Evolutionary conservation across 2,329 filamentous ascomycete genomes (phyloP).

Genomic region (Lachnellula willkommii): DNA sequence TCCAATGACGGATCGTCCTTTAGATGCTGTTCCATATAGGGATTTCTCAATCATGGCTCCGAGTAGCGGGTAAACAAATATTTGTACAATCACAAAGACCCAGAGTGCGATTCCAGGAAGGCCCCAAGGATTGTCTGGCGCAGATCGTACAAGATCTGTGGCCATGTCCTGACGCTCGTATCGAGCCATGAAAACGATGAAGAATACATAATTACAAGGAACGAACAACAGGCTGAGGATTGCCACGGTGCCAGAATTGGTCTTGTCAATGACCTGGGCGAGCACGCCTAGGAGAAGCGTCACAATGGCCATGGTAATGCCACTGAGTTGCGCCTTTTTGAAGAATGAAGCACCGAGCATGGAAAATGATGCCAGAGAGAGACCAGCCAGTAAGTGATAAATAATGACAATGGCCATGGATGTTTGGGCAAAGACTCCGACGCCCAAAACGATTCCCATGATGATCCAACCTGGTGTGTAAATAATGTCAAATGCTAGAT

Average conservation of each 20-base stretch:
- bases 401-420: conserved; percentile 62
- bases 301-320: conserved; percentile 69
- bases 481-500: conserved; percentile 72
- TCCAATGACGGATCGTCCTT: conserved; percentile 49
- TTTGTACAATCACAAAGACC: conserved; percentile 72
- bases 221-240: conserved; percentile 73
- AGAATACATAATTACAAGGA: conserved; percentile 83
- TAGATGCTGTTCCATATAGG: conserved; percentile 69
- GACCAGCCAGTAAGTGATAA: conserved; percentile 70
- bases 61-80: conserved; percentile 69
- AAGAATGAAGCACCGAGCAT: conserved; percentile 80
- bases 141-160: conserved; percentile 55
- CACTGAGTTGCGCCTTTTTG: conserved; percentile 79
- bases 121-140: conserved; percentile 61
- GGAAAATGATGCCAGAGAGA: conserved; percentile 73
- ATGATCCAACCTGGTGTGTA: conserved; percentile 82
- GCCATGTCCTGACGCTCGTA: conserved; percentile 60
- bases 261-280: conserved; percentile 64
- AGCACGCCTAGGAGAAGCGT: conserved; percentile 74
- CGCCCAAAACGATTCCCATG: conserved; percentile 59
- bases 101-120: conserved; percentile 72
- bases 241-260: conserved; percentile 57
- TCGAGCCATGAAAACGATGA: conserved; percentile 68
- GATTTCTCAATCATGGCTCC: conserved; percentile 68
- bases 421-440: conserved; percentile 60